A percentile compares a stretch with the other conserved stretches of the same genome.
Conservation (phyloP, 1,139 yeast genomes). For the Chernovozyma sophiae-reginae region DNA sequence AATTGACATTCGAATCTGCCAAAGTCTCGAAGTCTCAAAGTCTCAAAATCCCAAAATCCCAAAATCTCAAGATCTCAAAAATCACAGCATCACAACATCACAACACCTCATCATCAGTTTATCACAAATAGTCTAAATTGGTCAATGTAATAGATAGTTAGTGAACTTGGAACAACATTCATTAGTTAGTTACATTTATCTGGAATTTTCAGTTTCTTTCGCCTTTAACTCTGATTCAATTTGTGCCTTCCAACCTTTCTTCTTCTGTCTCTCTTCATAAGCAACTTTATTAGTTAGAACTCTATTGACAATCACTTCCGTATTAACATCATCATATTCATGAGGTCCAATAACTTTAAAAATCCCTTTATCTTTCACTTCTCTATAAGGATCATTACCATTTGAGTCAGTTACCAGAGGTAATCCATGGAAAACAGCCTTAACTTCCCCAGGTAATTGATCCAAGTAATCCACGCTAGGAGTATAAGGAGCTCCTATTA, state of each 20-base stretch:
- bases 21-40: no score
- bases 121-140: no score
- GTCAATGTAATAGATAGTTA: no score
- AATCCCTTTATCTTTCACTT: slow-evolving; percentile 31
- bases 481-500: slow-evolving; percentile 62
- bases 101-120: no score
- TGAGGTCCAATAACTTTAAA: slow-evolving; percentile 49
- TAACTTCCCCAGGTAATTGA: slow-evolving; percentile 36
- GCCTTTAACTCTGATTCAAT: slow-evolving; percentile 28
- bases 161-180: no score
- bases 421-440: slow-evolving; percentile 61
- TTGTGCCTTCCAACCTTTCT: slow-evolving; percentile 70
- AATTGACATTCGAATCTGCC: no score
- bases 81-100: no score
- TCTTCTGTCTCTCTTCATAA: slow-evolving; percentile 74
- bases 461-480: slow-evolving; percentile 37
- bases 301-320: slow-evolving; percentile 63
- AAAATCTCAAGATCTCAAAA: no score
- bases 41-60: no score
- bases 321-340: slow-evolving; percentile 54
- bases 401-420: slow-evolving; percentile 29
- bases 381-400: slow-evolving; percentile 38
- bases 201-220: slow-evolving; percentile 12
- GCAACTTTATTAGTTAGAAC: slow-evolving; percentile 62
- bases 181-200: no score